phyloP scores from a whole-genome alignment of 768 basidiomycete genomes.

The Pleurotus pulmonarius region DNA sequence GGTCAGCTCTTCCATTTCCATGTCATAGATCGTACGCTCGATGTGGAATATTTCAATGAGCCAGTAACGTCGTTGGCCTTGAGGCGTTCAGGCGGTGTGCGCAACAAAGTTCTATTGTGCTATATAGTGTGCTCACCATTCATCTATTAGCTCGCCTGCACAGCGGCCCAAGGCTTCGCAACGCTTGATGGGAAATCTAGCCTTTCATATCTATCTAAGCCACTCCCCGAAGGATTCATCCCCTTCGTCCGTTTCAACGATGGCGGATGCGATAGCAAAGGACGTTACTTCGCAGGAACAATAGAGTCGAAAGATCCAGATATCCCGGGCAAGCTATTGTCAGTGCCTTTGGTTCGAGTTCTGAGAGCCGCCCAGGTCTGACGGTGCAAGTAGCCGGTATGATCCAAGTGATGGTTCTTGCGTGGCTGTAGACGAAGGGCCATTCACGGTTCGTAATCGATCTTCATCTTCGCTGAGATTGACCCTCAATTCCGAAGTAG shows the following conservation, averaged over 20 bases:
- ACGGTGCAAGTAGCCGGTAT: slow-evolving; percentile 27
- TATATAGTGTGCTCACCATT: background rate
- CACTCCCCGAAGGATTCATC: slow-evolving; percentile 38
- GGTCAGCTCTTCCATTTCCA: slow-evolving; percentile 52
- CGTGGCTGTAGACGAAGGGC: slow-evolving; percentile 54
- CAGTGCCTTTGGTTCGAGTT: background rate
- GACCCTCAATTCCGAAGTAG: slow-evolving; percentile 22
- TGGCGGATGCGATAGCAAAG: slow-evolving; percentile 61
- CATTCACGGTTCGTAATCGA: slow-evolving; percentile 52
- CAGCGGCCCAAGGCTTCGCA: slow-evolving; percentile 55
- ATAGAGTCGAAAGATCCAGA: slow-evolving; percentile 44
- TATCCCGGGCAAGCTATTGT: slow-evolving; percentile 54
- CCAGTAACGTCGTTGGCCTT: slow-evolving; percentile 57
- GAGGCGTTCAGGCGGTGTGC: slow-evolving; percentile 41
- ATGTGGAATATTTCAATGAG: slow-evolving; percentile 47
- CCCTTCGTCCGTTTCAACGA: slow-evolving; percentile 63
- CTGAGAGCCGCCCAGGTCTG: background rate
- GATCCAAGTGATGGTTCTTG: slow-evolving; percentile 48
- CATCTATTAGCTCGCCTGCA: slow-evolving; percentile 48
- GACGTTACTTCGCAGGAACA: slow-evolving; percentile 67
- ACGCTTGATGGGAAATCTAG: slow-evolving; percentile 39
- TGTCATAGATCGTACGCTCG: slow-evolving; percentile 32
- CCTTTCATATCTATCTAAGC: slow-evolving; percentile 47
- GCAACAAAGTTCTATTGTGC: slow-evolving; percentile 20
- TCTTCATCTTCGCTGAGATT: slow-evolving; percentile 7